phyloP scores from a whole-genome alignment of 2,329 filamentous ascomycete species.

The Ophiostoma sp. region DNA sequence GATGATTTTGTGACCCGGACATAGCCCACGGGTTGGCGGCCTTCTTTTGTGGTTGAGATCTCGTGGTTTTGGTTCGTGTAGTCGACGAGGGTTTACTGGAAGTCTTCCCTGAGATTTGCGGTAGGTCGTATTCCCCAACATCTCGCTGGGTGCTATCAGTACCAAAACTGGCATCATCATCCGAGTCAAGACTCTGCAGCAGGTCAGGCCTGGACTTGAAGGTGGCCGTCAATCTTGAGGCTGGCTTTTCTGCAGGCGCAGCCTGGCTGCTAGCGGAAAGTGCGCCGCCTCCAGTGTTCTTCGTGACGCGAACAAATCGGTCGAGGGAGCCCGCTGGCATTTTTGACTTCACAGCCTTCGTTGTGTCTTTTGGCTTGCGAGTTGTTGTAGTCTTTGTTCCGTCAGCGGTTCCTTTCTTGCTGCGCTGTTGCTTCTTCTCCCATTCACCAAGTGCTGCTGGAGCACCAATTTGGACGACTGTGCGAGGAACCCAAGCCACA shows the following conservation, averaged over 20 bases:
- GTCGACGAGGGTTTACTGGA: neutral
- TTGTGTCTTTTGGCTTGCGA: conserved; percentile 14
- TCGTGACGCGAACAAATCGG: conserved; percentile 43
- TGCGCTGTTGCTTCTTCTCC: conserved; percentile 44
- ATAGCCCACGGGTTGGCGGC: conserved; percentile 25
- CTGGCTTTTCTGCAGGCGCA: neutral
- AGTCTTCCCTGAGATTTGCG: neutral
- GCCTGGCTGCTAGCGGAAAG: neutral
- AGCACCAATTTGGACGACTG: conserved; percentile 62
- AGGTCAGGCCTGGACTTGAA: neutral
- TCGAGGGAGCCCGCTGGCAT: conserved; percentile 40
- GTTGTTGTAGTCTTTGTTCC: conserved; percentile 23
- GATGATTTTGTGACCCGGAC: conserved; percentile 8
- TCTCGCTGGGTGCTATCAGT: neutral
- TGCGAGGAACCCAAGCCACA: conserved; percentile 68
- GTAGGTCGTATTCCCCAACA: neutral
- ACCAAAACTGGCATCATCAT: neutral
- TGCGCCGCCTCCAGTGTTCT: conserved; percentile 29
- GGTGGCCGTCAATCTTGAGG: neutral
- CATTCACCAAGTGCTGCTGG: conserved; percentile 66
- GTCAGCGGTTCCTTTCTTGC: conserved; percentile 27
- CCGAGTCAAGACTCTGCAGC: neutral
- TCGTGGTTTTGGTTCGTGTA: neutral
- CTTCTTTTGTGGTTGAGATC: neutral
- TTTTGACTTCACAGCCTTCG: neutral